phyloP scores from a whole-genome alignment of 2,329 filamentous ascomycete genomes.

The Hymenoscyphus albidus region DNA sequence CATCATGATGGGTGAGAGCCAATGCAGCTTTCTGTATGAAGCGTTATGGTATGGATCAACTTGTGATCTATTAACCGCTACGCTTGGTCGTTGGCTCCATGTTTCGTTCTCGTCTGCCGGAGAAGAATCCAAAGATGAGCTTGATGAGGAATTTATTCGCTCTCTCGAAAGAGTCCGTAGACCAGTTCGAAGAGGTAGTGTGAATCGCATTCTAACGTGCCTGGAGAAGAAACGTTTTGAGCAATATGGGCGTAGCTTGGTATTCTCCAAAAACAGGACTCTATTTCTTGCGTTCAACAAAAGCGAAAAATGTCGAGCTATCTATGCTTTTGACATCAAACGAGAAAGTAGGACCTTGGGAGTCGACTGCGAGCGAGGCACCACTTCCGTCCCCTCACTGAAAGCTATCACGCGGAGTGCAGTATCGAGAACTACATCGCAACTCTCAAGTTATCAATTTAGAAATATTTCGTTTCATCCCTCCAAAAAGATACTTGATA shows the following conservation, averaged over 20 bases:
- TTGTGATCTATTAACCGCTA: background rate
- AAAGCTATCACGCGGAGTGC: background rate
- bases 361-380: background rate
- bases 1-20: background rate
- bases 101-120: background rate
- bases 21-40: background rate
- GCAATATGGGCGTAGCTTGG: too few species aligned
- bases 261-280: background rate
- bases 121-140: background rate
- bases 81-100: background rate
- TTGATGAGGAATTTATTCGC: background rate
- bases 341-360: background rate
- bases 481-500: background rate
- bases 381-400: background rate
- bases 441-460: background rate
- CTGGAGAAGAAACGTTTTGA: too few species aligned
- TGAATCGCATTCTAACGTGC: background rate
- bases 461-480: background rate
- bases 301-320: background rate
- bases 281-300: background rate
- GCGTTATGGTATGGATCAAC: background rate
- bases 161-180: background rate
- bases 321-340: background rate
- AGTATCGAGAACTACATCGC: background rate
- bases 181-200: background rate